Evolutionary conservation across 163 green algal genomes (phyloP), one percentile per base, ranked within the genome.

Genomic region (Scenedesmus sp.): DNA sequence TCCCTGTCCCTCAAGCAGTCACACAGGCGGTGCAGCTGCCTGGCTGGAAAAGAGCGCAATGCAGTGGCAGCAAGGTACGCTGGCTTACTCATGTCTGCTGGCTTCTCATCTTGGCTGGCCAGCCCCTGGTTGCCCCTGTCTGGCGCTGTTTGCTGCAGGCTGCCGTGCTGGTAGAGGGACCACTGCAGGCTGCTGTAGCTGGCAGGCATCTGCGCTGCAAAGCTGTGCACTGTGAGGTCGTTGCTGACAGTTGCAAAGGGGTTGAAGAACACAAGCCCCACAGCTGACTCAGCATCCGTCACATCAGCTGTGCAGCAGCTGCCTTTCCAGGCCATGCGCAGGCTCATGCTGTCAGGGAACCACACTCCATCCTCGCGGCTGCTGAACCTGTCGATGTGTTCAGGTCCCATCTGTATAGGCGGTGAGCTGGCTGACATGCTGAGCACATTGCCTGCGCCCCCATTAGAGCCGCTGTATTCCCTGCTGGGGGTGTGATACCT

Each of bases 61-160:
- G 0, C 82, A 79, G 6, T 55, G 86, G 18, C 82, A 93, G n/a
- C n/a, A n/a, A n/a, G n/a, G n/a, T n/a, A n/a, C n/a, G n/a, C n/a
- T n/a, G n/a, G n/a, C n/a, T 87, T 89, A 93, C 26, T n/a, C 23
- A 55, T 88, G 93, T 56, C 56, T 66, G 18, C 52, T 8, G 91
- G 90, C 34, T 60, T 57, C 73, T 66, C 15, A 59, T 88, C 91
- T 91, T 96, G 95, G 26, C 70, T 26, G 0, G 92, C 90, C 2
- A 96, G 81, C 2, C n/a, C 90, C 85, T 87, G 9, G 90, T 96
- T 96, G 84, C 95, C 93, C 15, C 94, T 86, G 2, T 94, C 73
- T 10, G 90, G 3, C 16, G 91, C 15, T 1, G 91, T 94, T 9
- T 18, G 67, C 0, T 3, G 13, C 0, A 52, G 62, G 54, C 66